phyloP scores from a whole-genome alignment of 2,329 filamentous ascomycete genomes.

The Apiospora pterosperma region DNA sequence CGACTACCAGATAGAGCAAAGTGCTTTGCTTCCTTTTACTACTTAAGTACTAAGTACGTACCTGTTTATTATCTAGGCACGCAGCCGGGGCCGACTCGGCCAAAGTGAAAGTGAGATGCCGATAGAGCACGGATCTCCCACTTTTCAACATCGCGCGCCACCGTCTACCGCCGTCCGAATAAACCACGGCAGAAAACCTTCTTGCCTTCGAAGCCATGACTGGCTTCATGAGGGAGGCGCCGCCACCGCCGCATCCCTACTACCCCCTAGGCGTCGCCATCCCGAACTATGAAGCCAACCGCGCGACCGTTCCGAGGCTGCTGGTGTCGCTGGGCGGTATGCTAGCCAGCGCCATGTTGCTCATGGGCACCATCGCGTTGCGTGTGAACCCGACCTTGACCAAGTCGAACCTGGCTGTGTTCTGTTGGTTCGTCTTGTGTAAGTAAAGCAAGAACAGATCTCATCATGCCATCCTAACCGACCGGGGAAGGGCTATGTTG shows the following conservation, averaged over 20 bases:
- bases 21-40: too few species aligned
- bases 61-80: not conserved
- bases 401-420: constrained; percentile 38
- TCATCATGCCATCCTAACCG: not conserved
- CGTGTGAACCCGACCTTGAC: constrained; percentile 28
- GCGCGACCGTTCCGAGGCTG: constrained; percentile 33
- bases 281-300: constrained; percentile 43
- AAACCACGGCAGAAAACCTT: not conserved
- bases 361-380: constrained; percentile 27
- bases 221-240: not conserved
- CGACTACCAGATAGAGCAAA: too few species aligned
- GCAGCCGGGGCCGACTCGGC: not conserved
- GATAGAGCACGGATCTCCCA: not conserved
- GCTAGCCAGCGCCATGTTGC: constrained; percentile 32
- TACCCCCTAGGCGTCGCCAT: constrained; percentile 42
- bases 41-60: too few species aligned
- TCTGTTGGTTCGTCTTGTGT: constrained; percentile 56
- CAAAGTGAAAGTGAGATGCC: not conserved
- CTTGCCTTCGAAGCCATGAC: not conserved
- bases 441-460: too few species aligned
- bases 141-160: not conserved
- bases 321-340: constrained; percentile 34
- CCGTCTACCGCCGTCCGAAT: too few species aligned
- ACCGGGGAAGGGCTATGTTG: not conserved
- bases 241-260: constrained; percentile 42